Percentiles rank a stretch among this genome's conserved stretches.
These are phyloP conservation scores for Davidsoniella australis DNA, from an alignment of 2,329 filamentous ascomycete genomes.

Conservation along the genomic window DNA sequence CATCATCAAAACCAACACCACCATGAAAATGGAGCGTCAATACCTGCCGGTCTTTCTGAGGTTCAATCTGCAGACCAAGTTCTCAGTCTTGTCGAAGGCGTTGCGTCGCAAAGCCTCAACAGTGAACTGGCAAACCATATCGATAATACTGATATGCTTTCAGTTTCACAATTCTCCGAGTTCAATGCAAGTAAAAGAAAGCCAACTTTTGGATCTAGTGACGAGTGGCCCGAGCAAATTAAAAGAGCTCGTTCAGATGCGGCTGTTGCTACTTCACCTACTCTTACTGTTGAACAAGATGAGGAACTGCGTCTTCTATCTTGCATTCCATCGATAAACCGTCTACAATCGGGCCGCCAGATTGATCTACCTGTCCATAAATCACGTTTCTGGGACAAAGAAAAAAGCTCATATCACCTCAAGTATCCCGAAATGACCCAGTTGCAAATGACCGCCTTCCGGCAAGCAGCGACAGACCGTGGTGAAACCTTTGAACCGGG, in stretches of 20 bases:
- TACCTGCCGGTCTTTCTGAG: conserved; percentile 7
- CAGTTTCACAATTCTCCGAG: conserved; percentile 15
- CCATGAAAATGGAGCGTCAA: not conserved
- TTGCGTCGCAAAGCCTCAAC: conserved; percentile 36
- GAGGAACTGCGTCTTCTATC: conserved; percentile 31
- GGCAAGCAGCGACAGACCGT: conserved; percentile 30
- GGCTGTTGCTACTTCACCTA: conserved; percentile 16
- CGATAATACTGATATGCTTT: not conserved
- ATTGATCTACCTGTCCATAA: conserved; percentile 41
- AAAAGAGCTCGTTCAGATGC: conserved; percentile 37
- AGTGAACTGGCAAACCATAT: conserved; percentile 3
- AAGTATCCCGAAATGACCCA: conserved; percentile 48
- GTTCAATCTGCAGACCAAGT: conserved; percentile 30
- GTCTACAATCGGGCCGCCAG: conserved; percentile 34
- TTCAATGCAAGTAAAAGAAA: conserved; percentile 40
- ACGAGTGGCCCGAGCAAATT: conserved; percentile 31
- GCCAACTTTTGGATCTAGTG: conserved; percentile 31
- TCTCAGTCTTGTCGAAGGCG: conserved; percentile 34
- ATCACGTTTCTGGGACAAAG: conserved; percentile 38
- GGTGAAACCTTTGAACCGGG: conserved; percentile 37
- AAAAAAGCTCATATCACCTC: conserved; percentile 40
- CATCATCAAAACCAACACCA: conserved; percentile 12
- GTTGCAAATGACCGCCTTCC: conserved; percentile 38
- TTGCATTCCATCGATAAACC: conserved; percentile 31
- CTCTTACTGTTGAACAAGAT: conserved; percentile 21